Evolutionary conservation across 2,329 filamentous ascomycete genomes (phyloP).

Genomic region (Neopestalotiopsis rosae): DNA sequence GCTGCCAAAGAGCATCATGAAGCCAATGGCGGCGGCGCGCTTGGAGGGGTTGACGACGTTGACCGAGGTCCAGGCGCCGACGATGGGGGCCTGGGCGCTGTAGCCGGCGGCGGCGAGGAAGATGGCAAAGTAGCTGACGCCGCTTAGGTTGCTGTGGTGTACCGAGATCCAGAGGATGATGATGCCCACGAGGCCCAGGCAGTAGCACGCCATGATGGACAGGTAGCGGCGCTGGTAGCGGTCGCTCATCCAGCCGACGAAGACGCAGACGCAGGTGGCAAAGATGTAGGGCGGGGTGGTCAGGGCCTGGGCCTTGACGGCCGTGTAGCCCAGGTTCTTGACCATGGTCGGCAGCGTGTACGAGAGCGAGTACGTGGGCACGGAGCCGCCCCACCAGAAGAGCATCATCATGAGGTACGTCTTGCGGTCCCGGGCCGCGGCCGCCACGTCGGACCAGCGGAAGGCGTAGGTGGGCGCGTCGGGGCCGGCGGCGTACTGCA

Average conservation of each 20-base stretch:
- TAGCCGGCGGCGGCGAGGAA: conserved; percentile 30
- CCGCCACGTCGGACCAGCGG: conserved; percentile 44
- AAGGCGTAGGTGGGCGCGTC: conserved; percentile 35
- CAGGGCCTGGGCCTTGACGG: conserved; percentile 50
- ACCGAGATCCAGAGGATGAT: conserved; percentile 27
- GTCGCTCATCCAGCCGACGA: conserved; percentile 48
- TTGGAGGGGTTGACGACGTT: conserved; percentile 9
- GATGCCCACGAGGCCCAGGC: conserved; percentile 26
- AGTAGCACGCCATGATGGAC: conserved; percentile 27
- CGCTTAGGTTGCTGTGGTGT: conserved; percentile 25
- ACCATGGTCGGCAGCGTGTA: conserved; percentile 42
- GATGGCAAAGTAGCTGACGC: conserved; percentile 29
- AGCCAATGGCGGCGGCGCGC: conserved; percentile 24
- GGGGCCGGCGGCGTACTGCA: conserved; percentile 38
- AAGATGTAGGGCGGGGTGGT: conserved; percentile 47
- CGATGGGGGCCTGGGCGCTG: conserved; percentile 22
- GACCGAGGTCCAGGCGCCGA: conserved; percentile 21
- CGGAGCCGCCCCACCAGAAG: conserved; percentile 49
- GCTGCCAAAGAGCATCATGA: conserved; percentile 25
- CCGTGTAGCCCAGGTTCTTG: conserved; percentile 46
- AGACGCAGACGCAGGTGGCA: conserved; percentile 32
- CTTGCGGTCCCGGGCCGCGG: conserved; percentile 47
- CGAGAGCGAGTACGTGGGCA: conserved; percentile 38
- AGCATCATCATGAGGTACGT: conserved; percentile 41
- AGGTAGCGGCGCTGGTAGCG: conserved; percentile 38